A percentile compares a stretch with the other conserved stretches of the same genome.
phyloP scores from a whole-genome alignment of 768 basidiomycete genomes.

The Kwoniella bestiolae region DNA sequence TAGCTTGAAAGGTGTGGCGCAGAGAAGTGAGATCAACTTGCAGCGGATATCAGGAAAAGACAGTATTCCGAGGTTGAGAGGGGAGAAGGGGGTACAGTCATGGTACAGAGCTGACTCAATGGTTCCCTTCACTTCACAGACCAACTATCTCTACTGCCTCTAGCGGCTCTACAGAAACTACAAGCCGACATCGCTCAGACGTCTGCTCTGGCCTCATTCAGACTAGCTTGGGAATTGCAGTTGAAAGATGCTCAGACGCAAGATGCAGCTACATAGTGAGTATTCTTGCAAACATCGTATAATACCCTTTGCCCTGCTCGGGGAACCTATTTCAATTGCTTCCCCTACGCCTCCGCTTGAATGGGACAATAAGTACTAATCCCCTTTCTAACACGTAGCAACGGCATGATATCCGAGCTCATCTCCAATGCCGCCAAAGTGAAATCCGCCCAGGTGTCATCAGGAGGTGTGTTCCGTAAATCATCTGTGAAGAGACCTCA shows the following conservation, averaged over 20 bases:
- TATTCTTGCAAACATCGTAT: constrained; percentile 5
- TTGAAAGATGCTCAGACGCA: constrained; percentile 58
- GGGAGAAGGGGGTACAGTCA: too few species aligned
- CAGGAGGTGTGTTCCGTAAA: constrained; percentile 50
- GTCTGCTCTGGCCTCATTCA: constrained; percentile 73
- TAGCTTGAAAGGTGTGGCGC: too few species aligned
- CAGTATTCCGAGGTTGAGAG: background rate
- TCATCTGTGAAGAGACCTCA: constrained; percentile 35
- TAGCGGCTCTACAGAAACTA: constrained; percentile 69
- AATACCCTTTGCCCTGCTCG: background rate
- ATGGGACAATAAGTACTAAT: background rate
- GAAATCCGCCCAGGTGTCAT: constrained; percentile 50
- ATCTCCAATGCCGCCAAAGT: constrained; percentile 75
- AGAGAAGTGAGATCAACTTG: too few species aligned
- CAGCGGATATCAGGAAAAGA: background rate
- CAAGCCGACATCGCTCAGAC: constrained; percentile 71
- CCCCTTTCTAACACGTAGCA: constrained; percentile 65
- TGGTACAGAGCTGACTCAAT: background rate
- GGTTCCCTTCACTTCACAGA: constrained; percentile 61
- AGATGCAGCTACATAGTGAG: constrained; percentile 53
- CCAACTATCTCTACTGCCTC: constrained; percentile 71
- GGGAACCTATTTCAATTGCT: too few species aligned
- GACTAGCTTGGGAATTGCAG: constrained; percentile 82
- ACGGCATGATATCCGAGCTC: constrained; percentile 85
- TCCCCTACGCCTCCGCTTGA: too few species aligned